phyloP scores from a whole-genome alignment of 2,329 filamentous ascomycete genomes.

The Colletotrichum lini region DNA sequence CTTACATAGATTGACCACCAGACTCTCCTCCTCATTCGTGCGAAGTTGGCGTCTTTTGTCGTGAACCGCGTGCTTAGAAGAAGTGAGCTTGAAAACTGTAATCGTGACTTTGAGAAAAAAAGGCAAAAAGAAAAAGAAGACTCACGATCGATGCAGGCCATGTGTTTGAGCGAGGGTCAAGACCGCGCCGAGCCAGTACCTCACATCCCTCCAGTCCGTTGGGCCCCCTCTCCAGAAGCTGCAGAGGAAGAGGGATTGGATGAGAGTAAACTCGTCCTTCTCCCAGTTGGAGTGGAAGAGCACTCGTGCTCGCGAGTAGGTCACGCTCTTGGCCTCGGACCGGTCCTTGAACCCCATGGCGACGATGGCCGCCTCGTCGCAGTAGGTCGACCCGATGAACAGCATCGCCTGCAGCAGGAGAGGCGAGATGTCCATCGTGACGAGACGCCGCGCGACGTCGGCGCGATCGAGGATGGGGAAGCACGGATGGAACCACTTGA shows the following conservation, averaged over 20 bases:
- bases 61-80: conserved; percentile 18
- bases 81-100: background rate
- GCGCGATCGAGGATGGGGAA: conserved; percentile 67
- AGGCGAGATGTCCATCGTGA: conserved; percentile 60
- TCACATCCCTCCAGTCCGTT: conserved; percentile 61
- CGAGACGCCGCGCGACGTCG: conserved; percentile 57
- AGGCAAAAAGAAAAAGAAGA: background rate
- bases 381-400: conserved; percentile 68
- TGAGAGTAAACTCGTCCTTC: conserved; percentile 62
- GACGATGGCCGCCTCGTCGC: conserved; percentile 60
- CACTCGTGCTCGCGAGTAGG: conserved; percentile 64
- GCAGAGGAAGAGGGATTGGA: conserved; percentile 67
- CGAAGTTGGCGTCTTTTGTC: conserved; percentile 38
- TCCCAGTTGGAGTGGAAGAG: conserved; percentile 69
- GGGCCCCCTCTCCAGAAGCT: conserved; percentile 69
- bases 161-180: conserved; percentile 66
- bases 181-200: conserved; percentile 66
- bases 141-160: conserved; percentile 57
- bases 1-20: conserved; percentile 67
- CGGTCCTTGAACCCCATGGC: conserved; percentile 63
- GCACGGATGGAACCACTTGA: conserved; percentile 69
- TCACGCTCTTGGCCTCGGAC: conserved; percentile 63
- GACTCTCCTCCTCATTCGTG: conserved; percentile 61
- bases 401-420: conserved; percentile 68
- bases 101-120: fast-evolving